A percentile compares a stretch with the other conserved stretches of the same genome.
Evolutionary conservation across 2,329 filamentous ascomycete genomes (phyloP).

Genomic region (Diaporthe vaccinii): DNA sequence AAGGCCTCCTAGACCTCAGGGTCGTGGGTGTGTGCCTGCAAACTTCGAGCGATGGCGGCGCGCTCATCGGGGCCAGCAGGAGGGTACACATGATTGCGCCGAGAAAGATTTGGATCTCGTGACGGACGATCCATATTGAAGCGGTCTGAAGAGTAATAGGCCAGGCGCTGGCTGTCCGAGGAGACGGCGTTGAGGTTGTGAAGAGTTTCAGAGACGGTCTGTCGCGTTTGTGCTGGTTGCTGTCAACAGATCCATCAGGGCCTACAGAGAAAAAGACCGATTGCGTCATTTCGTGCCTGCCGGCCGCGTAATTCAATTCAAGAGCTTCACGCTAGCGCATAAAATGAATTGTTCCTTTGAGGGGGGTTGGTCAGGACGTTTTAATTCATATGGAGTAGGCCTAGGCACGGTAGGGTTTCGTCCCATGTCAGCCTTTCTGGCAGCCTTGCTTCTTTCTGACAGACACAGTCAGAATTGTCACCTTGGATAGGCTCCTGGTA

Average conservation of each 20-base stretch:
- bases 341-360: not conserved
- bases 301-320: not conserved
- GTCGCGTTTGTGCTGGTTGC: not conserved
- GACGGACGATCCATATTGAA: not conserved
- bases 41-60: not conserved
- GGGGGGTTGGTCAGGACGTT: not conserved
- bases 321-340: not conserved
- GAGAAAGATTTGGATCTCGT: not conserved
- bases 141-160: not conserved
- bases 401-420: not conserved
- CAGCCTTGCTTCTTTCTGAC: not conserved
- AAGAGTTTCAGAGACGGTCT: not conserved
- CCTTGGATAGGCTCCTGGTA: not conserved
- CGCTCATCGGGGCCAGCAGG: not conserved
- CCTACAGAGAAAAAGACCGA: not conserved
- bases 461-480: not conserved
- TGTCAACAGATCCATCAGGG: no score
- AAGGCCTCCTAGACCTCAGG: conserved; percentile 28
- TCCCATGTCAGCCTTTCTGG: not conserved
- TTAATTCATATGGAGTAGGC: not conserved
- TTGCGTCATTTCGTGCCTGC: not conserved
- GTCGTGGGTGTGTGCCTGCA: not conserved
- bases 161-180: not conserved
- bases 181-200: not conserved
- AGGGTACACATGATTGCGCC: not conserved